Percentiles rank a stretch among this genome's conserved stretches.
Evolutionary conservation across 2,329 filamentous ascomycete species (phyloP).

Genomic region (Sporothrix pallida): DNA sequence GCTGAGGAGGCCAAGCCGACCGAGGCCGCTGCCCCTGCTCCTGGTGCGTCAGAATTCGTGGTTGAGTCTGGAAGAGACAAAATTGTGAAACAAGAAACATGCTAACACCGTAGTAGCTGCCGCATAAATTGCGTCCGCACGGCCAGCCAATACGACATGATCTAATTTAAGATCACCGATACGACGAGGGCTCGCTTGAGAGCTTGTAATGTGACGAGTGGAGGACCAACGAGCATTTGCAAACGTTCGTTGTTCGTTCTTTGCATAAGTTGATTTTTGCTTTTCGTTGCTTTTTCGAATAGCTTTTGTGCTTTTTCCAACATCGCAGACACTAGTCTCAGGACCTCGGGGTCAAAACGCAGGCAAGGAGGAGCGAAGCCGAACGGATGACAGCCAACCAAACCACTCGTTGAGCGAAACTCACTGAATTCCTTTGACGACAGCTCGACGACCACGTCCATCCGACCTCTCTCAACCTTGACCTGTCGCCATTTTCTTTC

Average conservation of each 20-base stretch:
- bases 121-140: not conserved
- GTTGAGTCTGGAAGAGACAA: no score
- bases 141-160: no score
- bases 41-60: not conserved
- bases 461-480: not conserved
- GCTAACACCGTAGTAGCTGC: not conserved
- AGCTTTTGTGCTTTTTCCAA: not conserved
- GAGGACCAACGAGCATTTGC: not conserved
- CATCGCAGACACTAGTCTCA: not conserved
- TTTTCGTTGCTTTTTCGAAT: not conserved
- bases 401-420: not conserved
- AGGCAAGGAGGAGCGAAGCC: not conserved
- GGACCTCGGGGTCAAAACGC: not conserved
- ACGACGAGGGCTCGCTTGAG: not conserved
- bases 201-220: constrained; percentile 18
- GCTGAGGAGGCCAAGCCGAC: constrained; percentile 37
- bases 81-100: no score
- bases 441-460: not conserved
- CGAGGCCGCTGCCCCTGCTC: constrained; percentile 17
- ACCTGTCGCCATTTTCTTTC: constrained; percentile 11
- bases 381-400: not conserved
- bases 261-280: constrained; percentile 1
- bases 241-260: not conserved
- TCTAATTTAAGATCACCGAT: no score
- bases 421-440: not conserved